Percentiles rank a stretch among this genome's conserved stretches.
These are phyloP conservation scores for Straminergon stramineum DNA, from an alignment of 225 moss, liverwort and hornwort species.

Conservation along the genomic window DNA sequence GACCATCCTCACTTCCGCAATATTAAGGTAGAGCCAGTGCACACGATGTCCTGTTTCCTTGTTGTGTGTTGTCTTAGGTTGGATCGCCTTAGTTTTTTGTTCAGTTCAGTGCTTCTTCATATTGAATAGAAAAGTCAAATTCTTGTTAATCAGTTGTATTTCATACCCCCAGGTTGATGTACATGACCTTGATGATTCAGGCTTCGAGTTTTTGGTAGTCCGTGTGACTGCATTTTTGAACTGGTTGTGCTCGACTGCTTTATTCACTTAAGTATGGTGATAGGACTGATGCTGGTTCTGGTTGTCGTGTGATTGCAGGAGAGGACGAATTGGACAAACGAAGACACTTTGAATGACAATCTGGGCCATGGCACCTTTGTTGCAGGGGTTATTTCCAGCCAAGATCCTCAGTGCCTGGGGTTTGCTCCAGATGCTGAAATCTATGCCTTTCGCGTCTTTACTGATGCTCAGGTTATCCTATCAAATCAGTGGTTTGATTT, in stretches of 20 bases:
- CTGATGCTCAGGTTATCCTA: conserved; percentile 83
- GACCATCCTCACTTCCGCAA: conserved; percentile 97
- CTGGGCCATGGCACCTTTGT: conserved; percentile 98
- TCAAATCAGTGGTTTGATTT: not conserved
- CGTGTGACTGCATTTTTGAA: not conserved
- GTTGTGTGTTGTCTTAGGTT: not conserved
- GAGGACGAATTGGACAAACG: conserved; percentile 94
- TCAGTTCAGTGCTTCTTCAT: not conserved
- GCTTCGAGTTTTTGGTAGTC: not conserved
- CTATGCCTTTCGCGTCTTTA: conserved; percentile 92
- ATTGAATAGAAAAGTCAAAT: not conserved
- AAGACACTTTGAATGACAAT: conserved; percentile 94
- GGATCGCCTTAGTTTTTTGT: not conserved
- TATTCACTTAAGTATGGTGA: conserved; percentile 32
- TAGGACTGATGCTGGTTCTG: conserved; percentile 9
- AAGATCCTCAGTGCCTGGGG: conserved; percentile 88
- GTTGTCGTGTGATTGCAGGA: conserved; percentile 50
- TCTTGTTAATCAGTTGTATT: not conserved
- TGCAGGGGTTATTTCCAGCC: conserved; percentile 92
- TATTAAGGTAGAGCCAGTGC: conserved; percentile 60
- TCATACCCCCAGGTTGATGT: not conserved
- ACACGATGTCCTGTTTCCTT: not conserved
- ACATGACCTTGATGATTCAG: not conserved
- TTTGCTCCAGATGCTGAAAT: conserved; percentile 97
- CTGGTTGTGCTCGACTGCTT: not conserved